phyloP scores from a whole-genome alignment of 192 early-diverging fungal species.

The Backusella morwellensis region DNA sequence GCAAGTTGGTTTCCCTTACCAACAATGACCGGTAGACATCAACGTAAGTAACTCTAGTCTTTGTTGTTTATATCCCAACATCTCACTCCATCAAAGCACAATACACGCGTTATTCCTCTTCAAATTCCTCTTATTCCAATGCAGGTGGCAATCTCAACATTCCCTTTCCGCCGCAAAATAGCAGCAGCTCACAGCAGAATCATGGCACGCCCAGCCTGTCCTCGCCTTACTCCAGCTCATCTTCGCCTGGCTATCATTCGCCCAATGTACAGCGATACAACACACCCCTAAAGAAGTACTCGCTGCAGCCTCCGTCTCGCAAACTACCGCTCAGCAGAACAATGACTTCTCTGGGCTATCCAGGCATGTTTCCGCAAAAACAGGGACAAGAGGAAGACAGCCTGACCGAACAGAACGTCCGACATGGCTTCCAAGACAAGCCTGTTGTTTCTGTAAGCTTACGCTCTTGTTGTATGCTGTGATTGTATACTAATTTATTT shows the following conservation, averaged over 20 bases:
- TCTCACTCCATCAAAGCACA: conserved; percentile 11
- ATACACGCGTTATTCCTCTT: conserved; percentile 23
- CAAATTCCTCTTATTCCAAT: conserved; percentile 9
- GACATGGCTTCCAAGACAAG: conserved; percentile 61
- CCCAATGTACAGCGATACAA: conserved; percentile 32
- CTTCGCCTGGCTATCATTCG: conserved; percentile 43
- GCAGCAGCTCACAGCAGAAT: neutral
- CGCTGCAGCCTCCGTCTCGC: conserved; percentile 43
- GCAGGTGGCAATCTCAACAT: conserved; percentile 23
- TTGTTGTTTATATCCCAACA: neutral
- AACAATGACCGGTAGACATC: conserved; percentile 26
- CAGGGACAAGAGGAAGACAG: conserved; percentile 42
- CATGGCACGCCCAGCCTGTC: conserved; percentile 24
- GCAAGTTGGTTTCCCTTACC: neutral
- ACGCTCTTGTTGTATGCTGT: neutral
- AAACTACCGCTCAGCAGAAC: conserved; percentile 36
- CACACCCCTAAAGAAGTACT: conserved; percentile 43
- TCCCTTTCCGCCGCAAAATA: conserved; percentile 25
- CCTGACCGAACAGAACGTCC: conserved; percentile 60
- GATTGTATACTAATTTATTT: neutral
- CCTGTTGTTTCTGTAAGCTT: conserved; percentile 39
- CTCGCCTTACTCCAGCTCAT: conserved; percentile 48
- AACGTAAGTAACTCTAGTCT: conserved; percentile 17
- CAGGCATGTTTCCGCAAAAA: conserved; percentile 61
- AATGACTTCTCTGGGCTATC: conserved; percentile 40